A percentile compares a stretch with the other conserved stretches of the same genome.
Conservation (phyloP, 495 filamentous ascomycete genomes). For the Tuber brumale region DNA sequence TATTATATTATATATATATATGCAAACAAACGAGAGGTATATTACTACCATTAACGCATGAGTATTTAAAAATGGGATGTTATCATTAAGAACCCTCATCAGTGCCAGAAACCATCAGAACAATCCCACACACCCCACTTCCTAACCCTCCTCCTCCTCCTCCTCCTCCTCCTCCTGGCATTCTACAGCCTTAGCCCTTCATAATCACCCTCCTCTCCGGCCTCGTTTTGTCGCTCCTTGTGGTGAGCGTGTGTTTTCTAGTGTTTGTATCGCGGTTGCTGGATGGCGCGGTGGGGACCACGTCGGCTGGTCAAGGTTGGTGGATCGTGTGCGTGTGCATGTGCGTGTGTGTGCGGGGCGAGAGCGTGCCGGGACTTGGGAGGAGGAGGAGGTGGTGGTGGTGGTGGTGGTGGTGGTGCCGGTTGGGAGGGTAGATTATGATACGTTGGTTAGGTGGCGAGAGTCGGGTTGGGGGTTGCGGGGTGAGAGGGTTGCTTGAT, state of each 20-base stretch:
- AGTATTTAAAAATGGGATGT: too few species aligned
- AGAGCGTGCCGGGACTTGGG: too few species aligned
- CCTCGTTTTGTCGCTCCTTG: background rate
- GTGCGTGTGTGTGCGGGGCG: too few species aligned
- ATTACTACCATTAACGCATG: too few species aligned
- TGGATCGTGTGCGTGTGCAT: too few species aligned
- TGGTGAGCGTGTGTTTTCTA: conserved; percentile 4
- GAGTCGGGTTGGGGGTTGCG: conserved; percentile 1
- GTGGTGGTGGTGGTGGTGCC: background rate
- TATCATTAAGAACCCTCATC: too few species aligned
- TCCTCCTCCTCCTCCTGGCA: conserved; percentile 2
- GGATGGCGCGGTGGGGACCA: background rate
- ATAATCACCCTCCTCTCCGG: conserved; percentile 10
- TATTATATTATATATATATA: too few species aligned
- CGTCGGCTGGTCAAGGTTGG: too few species aligned
- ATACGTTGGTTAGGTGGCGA: conserved; percentile 15
- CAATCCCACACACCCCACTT: background rate
- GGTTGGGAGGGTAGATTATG: conserved; percentile 23
- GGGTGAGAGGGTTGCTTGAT: background rate
- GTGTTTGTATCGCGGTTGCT: conserved; percentile 2
- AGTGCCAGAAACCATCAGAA: too few species aligned
- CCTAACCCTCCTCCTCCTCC: background rate
- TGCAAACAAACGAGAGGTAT: too few species aligned
- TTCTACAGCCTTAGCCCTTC: conserved; percentile 14
- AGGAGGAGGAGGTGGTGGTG: background rate